Base-by-base conservation (phyloP, 2,329 filamentous ascomycete species). In the Parascedosporium putredinis region DNA sequence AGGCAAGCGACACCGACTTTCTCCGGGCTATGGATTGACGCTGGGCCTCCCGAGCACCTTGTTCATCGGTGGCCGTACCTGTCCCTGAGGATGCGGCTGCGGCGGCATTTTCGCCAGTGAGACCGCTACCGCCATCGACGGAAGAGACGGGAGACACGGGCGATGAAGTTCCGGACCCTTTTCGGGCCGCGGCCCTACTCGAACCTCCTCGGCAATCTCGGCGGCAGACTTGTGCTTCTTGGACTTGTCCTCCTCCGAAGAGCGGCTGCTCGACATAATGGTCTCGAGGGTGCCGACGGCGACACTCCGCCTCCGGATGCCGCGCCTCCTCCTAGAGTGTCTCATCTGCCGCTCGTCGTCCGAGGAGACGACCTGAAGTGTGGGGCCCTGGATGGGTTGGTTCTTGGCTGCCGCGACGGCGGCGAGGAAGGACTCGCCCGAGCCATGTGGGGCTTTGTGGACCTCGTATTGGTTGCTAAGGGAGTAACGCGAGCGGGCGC, bases 401-500 rank as follows among this genome's bases (percentile, higher is more conserved):
- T 57, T 49, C 12, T 54, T 56, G 33, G 33, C 12, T 45, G 63
- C 59, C 9, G 60, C 57, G n/a, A 54, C 55, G 23, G 54, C 59
- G 2, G 62, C 54, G 16, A 71, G 46, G 52, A 79, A 78, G 1
- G 67, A 64, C 2, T 73, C 62, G 3, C 79, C 78, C 1, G 75
- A 76, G 18, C 78, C 78, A 56, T 83, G 79, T 12, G 79, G 79
- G 10, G 75, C 67, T 52, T 82, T 76, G 55, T 84, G 80, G 5
- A 81, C 77, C 57, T 83, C 80, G 57, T 83, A 83, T 58, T 83
- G 79, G 60, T 82, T 81, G 62, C 79, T 82, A 47, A 83, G 60
- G 36, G 79, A 83, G 60, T 83, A 83, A 40, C 76, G 72, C 10
- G 79, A 83, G 29, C 76, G 71, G 33, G 80, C 80, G 63, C 79